Base-by-base conservation (phyloP, 495 filamentous ascomycete species). In the Penicillium turbatum region DNA sequence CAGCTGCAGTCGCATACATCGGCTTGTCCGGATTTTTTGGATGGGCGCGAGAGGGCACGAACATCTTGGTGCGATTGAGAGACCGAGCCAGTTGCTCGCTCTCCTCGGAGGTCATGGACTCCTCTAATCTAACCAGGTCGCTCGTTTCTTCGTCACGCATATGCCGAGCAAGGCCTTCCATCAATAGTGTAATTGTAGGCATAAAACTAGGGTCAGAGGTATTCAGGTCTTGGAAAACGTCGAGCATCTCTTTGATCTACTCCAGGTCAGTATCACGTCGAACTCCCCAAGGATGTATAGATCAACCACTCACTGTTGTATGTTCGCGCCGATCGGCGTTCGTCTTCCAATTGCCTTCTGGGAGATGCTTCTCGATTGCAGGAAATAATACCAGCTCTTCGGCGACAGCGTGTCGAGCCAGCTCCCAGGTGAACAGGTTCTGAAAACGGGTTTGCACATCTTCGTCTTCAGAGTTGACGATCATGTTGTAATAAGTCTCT, bases 381-480 rank as follows among this genome's bases (percentile, higher is more conserved):
- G 86, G 86, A 66, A 86, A 87, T 6, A 88, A 69, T 26, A 86
- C 80, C 4, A 89, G 64, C 66, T 88, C 86, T 60, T 88, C 82
- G 51, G 72, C 79, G 51, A 86, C 69, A 0, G 79, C 75, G 62
- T 87, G 79, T n/a, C 84, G 76, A 6, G 86, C 79, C 5, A 89
- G 70, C 56, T 84, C 81, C 86, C 86, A 89, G 12, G 80, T 81
- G 48, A 87, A 84, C 49, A 81, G 78, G 45, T 88, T 88, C 60
- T 82, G 79, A 63, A 73, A 87, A 12, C 76, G 68, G 0, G 64
- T 68, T 51, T 76, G 75, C 9, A 77, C 71, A 46, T 84, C 80
- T 26, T 60, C 53, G 40, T 85, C 76, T 6, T 55, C 71, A 6
- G 78, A 61, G 21, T 68, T 66, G 39, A 78, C 57, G 37, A 86